A percentile compares a stretch with the other conserved stretches of the same genome.
These are phyloP conservation scores for Fusarium musae DNA, from an alignment of 2,329 filamentous ascomycete genomes.

Conservation along the genomic window DNA sequence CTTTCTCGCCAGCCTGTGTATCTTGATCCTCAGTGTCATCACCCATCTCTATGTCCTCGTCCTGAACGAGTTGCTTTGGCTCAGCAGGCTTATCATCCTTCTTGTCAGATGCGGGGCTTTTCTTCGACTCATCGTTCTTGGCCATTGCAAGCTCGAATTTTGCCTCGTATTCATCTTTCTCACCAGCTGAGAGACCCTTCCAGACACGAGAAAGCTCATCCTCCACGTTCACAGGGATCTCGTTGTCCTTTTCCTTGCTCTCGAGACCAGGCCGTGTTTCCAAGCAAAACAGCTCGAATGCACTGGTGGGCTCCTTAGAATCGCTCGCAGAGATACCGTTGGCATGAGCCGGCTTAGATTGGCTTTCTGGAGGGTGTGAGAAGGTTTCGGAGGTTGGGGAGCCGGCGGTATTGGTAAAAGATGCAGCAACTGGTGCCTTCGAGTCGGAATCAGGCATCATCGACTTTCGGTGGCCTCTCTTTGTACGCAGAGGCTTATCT, in stretches of 20 bases:
- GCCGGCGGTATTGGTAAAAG: slow-evolving; percentile 60
- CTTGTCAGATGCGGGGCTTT: slow-evolving; percentile 32
- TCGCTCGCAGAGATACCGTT: slow-evolving; percentile 56
- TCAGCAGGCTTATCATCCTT: slow-evolving; percentile 45
- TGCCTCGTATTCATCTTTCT: slow-evolving; percentile 61
- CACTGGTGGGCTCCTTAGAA: slow-evolving; percentile 57
- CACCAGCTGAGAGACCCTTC: slow-evolving; percentile 62
- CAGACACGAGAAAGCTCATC: slow-evolving; percentile 66
- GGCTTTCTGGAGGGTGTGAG: slow-evolving; percentile 47
- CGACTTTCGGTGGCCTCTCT: slow-evolving; percentile 76
- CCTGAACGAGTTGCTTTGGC: slow-evolving; percentile 51
- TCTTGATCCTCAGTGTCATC: slow-evolving; percentile 58
- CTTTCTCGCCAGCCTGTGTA: slow-evolving; percentile 49
- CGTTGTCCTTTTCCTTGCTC: slow-evolving; percentile 54
- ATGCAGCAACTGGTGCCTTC: slow-evolving; percentile 53
- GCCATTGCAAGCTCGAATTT: slow-evolving; percentile 45
- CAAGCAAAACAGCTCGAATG: slow-evolving; percentile 66
- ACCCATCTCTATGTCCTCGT: slow-evolving; percentile 63
- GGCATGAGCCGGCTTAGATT: slow-evolving; percentile 47
- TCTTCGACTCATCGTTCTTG: slow-evolving; percentile 43
- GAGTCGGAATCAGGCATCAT: slow-evolving; percentile 57
- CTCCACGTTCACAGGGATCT: slow-evolving; percentile 55
- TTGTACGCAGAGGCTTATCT: slow-evolving; percentile 80
- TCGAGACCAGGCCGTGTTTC: slow-evolving; percentile 59
- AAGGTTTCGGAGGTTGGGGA: slow-evolving; percentile 63